Evolutionary conservation across 2,329 filamentous ascomycete genomes (phyloP).

Genomic region (Alternaria infectoria): DNA sequence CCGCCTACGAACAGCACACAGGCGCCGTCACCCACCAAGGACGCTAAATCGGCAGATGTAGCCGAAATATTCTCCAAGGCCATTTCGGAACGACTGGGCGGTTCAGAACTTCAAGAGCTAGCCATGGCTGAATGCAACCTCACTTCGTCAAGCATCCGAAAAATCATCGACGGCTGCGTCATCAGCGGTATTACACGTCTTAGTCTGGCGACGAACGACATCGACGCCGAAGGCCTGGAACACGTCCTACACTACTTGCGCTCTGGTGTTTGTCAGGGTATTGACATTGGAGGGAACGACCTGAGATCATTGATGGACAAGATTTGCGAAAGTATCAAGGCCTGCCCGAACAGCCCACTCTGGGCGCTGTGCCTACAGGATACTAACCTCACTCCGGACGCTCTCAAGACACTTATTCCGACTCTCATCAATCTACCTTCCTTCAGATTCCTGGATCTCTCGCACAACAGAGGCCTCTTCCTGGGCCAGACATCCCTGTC

Average conservation of each 20-base stretch:
- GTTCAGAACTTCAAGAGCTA: conserved; percentile 78
- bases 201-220: conserved; percentile 80
- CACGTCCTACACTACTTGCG: conserved; percentile 79
- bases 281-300: conserved; percentile 89
- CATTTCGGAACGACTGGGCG: conserved; percentile 76
- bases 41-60: conserved; percentile 56
- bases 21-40: conserved; percentile 10
- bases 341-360: conserved; percentile 61
- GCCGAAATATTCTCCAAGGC: conserved; percentile 74
- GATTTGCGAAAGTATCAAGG: conserved; percentile 60
- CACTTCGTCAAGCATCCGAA: conserved; percentile 71
- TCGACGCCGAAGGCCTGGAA: conserved; percentile 74
- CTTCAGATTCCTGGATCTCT: conserved; percentile 89
- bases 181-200: conserved; percentile 78
- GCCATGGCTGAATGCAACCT: conserved; percentile 82
- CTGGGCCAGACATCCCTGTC: conserved; percentile 75
- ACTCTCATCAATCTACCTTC: conserved; percentile 71
- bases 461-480: conserved; percentile 85
- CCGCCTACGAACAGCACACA: conserved; percentile 19
- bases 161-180: conserved; percentile 81
- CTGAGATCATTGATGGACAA: conserved; percentile 55
- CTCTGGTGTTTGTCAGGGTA: conserved; percentile 79
- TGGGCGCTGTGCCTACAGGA: conserved; percentile 87
- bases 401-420: conserved; percentile 77
- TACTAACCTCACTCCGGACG: conserved; percentile 77